Base-by-base conservation (phyloP, 2,329 filamentous ascomycete species). In the Polytolypa hystricis region DNA sequence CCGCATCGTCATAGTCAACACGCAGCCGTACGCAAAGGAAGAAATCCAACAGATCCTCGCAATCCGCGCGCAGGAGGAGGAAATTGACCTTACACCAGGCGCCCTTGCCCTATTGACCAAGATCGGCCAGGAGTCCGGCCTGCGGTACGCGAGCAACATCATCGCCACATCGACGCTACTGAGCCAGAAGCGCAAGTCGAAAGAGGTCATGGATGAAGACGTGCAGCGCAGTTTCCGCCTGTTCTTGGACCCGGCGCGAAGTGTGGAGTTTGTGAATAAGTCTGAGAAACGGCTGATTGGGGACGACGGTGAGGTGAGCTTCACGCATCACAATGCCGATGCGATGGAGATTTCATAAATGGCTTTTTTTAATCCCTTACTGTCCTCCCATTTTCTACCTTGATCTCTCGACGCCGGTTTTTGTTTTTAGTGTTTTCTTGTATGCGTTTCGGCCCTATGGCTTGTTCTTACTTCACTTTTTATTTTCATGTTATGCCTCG, bases 101-200 rank as follows among this genome's bases (percentile, higher is more conserved):
- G 89, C 91, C 0, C 73, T 98, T 9, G 87, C 87, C 1, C 73
- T 98, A 10, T 74, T 98, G 25, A 93, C 91, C 43, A 96, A 96
- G 69, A 93, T 96, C 51, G 91, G 87, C 19, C 75, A 87, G 53
- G 91, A 98, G 60, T 80, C 86, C 1, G 89, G 89, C 16, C 70
- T 98, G 34, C 74, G 91, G 49, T 98, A 98, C 57, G 89, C 87
- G n/a, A 93, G 85, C 66, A 95, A 98, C 58, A 78, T 98, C 38
- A 95, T 98, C 62, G 93, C 84, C 15, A 95, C 91, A 2, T 91
- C 85, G 4, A 82, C 93, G 59, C 73, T 98, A 30, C 73, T 96
- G 33, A 78, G 77, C 43, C 78, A 83, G 52, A 96, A 95, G 72
- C 77, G 87, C 47, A 81, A 79, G 53, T 80, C 81, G 11, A 84